These are phyloP conservation scores for Penicillium polonicum DNA, from an alignment of 2,329 filamentous ascomycete species.

Conservation along the genomic window DNA sequence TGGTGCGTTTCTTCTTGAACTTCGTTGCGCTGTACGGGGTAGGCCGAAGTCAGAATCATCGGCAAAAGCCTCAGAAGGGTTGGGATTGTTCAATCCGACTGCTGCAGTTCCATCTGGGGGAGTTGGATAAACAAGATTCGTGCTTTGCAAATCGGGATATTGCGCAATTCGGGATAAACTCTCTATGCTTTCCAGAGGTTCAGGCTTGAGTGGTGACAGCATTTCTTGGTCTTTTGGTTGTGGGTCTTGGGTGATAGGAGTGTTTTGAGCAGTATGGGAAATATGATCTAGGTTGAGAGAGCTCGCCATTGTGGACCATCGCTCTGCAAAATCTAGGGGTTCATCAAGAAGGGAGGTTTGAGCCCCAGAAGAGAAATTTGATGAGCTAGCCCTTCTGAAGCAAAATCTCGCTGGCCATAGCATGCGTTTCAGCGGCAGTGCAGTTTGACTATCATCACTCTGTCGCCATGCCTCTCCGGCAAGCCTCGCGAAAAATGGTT, in stretches of 20 bases:
- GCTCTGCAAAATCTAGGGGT: conserved; percentile 45
- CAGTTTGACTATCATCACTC: conserved; percentile 28
- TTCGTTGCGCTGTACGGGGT: conserved; percentile 17
- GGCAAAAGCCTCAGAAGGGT: conserved; percentile 31
- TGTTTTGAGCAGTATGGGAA: conserved; percentile 18
- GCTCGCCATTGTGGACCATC: conserved; percentile 37
- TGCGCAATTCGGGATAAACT: conserved; percentile 41
- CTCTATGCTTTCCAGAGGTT: conserved; percentile 33
- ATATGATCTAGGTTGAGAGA: conserved; percentile 23
- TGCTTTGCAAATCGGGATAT: conserved; percentile 42
- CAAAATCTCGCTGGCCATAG: conserved; percentile 47
- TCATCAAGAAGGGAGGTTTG: conserved; percentile 29
- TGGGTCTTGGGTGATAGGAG: conserved; percentile 20
- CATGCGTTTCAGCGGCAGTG: conserved; percentile 41
- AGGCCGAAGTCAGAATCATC: conserved; percentile 31
- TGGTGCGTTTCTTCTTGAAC: conserved; percentile 19
- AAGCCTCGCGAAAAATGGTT: conserved; percentile 40
- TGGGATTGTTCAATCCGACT: conserved; percentile 30
- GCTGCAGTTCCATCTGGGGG: conserved; percentile 51
- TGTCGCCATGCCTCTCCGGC: conserved; percentile 35
- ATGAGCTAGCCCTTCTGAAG: conserved; percentile 37
- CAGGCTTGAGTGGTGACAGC: conserved; percentile 23
- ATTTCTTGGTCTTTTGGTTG: conserved; percentile 27
- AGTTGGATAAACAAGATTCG: conserved; percentile 53
- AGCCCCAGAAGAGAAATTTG: conserved; percentile 18